phyloP scores from a whole-genome alignment of 768 basidiomycete genomes.

The Paxillus involutus region DNA sequence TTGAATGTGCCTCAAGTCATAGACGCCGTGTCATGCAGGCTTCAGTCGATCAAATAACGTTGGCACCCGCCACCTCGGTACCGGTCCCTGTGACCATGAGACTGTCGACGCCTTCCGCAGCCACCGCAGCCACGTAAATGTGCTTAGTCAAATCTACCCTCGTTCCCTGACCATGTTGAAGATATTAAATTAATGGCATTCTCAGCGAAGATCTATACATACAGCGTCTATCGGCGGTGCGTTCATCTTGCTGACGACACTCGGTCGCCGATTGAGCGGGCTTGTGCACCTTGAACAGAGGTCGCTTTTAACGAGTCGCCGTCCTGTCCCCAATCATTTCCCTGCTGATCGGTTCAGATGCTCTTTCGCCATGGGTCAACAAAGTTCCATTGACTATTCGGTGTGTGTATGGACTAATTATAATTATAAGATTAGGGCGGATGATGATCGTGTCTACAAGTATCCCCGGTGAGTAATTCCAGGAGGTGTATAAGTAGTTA shows the following conservation, averaged over 20 bases:
- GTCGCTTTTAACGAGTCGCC: conserved; percentile 23
- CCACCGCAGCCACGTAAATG: conserved; percentile 14
- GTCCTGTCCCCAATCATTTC: conserved; percentile 26
- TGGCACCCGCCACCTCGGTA: conserved; percentile 21
- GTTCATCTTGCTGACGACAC: conserved; percentile 8
- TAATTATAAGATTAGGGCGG: too few relatives aligned
- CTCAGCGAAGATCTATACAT: conserved; percentile 13
- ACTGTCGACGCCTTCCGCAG: not conserved
- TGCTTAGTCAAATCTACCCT: conserved; percentile 6
- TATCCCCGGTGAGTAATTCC: conserved; percentile 5
- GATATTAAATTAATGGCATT: conserved; percentile 3
- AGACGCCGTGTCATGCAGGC: conserved; percentile 5
- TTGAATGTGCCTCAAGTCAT: conserved; percentile 7
- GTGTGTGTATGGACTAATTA: too few relatives aligned
- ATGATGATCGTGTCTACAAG: too few relatives aligned
- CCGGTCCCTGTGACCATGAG: conserved; percentile 16
- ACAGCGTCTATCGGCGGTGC: conserved; percentile 15
- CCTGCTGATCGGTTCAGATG: conserved; percentile 26
- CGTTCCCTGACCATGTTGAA: not conserved
- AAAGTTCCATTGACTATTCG: conserved; percentile 1
- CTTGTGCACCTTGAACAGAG: not conserved
- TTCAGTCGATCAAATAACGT: not conserved
- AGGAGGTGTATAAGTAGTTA: conserved; percentile 1
- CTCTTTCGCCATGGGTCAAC: conserved; percentile 1
- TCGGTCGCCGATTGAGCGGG: conserved; percentile 23